phyloP scores from a whole-genome alignment of 441 rosid species.

The Populus hybrid region DNA sequence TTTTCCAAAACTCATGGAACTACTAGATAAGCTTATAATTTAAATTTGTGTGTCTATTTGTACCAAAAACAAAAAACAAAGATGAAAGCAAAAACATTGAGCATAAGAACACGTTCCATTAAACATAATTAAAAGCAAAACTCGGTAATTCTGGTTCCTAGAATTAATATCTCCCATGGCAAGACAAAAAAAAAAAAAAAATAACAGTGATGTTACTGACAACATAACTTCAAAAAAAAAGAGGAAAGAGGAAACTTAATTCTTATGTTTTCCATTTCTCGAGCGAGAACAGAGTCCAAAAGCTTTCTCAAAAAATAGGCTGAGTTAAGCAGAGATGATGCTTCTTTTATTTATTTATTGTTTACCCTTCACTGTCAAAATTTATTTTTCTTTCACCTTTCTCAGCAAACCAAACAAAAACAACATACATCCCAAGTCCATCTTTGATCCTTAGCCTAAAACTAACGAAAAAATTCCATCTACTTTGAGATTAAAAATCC shows the following conservation, averaged over 20 bases:
- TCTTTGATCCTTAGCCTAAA: background rate
- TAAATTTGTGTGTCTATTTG: background rate
- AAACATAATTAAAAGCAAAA: background rate
- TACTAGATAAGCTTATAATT: background rate
- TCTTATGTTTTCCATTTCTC: background rate
- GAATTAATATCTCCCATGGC: background rate
- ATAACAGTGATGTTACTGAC: background rate
- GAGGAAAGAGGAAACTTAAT: background rate
- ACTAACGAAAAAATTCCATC: slow-evolving; percentile 14
- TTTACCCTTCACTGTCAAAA: background rate
- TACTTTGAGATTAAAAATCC: background rate
- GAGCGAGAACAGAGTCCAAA: background rate
- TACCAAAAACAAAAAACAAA: background rate
- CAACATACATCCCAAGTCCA: background rate
- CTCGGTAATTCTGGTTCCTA: background rate
- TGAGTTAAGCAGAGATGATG: background rate
- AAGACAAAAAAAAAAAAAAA: no score
- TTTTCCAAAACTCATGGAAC: background rate
- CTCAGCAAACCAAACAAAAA: slow-evolving; percentile 1
- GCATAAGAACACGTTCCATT: background rate
- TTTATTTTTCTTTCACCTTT: background rate
- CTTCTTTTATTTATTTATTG: background rate
- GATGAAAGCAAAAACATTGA: background rate
- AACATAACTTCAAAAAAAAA: background rate
- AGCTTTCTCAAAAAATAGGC: background rate